These are phyloP conservation scores for Magnusiomyces tetraspermus DNA, from an alignment of 1,139 yeast species.

Conservation along the genomic window DNA sequence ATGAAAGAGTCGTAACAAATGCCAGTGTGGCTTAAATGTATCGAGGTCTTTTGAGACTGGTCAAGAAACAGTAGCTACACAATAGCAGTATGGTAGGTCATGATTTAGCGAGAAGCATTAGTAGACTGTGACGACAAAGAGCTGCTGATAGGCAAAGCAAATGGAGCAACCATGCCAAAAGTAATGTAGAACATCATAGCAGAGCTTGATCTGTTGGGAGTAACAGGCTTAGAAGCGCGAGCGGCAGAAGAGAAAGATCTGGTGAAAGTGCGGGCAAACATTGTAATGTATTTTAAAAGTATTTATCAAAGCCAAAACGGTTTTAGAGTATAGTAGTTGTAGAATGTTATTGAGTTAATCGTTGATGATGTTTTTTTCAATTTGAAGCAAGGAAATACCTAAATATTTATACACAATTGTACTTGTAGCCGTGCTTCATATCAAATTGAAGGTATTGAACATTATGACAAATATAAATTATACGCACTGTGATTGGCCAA, in stretches of 20 bases:
- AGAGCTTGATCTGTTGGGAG: conserved; percentile 6
- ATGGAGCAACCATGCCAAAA: conserved; percentile 12
- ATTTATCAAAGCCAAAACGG: no score
- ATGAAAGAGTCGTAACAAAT: no score
- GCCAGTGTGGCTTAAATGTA: no score
- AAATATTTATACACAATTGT: neutral
- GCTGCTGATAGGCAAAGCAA: conserved; percentile 14
- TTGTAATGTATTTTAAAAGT: neutral
- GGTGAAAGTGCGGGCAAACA: neutral
- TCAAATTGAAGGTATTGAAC: no score
- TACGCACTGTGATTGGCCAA: neutral
- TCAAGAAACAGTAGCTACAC: no score
- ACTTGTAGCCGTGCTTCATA: neutral
- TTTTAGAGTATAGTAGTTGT: no score
- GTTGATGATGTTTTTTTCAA: no score
- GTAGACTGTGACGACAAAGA: neutral
- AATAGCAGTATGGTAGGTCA: no score
- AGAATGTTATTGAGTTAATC: no score
- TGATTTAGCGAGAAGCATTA: neutral
- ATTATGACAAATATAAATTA: neutral
- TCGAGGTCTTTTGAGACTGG: no score
- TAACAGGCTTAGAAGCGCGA: conserved; percentile 1
- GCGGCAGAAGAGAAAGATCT: conserved; percentile 5
- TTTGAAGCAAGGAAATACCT: neutral
- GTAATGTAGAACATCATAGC: conserved; percentile 11